Percentiles rank a stretch among this genome's conserved stretches.
Evolutionary conservation across 2,329 filamentous ascomycete species (phyloP).

Genomic region (Xenoacremonium recifei): DNA sequence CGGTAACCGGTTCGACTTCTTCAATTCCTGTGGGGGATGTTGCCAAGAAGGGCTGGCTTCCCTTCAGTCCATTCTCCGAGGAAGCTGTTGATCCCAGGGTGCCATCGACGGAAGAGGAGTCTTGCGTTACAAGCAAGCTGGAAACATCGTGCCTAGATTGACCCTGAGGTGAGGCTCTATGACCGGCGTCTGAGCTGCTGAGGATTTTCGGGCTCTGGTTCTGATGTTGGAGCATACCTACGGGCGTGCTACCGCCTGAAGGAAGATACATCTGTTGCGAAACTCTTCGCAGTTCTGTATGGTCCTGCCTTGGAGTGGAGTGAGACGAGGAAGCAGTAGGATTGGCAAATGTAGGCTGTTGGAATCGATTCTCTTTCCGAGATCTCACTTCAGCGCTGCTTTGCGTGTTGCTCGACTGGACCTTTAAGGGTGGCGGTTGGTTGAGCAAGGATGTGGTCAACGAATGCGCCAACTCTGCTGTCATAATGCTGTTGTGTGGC

Average conservation of each 20-base stretch:
- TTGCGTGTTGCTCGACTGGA: conserved; percentile 28
- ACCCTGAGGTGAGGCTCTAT: conserved; percentile 7
- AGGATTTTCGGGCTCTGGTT: conserved; percentile 12
- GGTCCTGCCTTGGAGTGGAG: conserved; percentile 15
- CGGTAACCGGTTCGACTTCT: conserved; percentile 47
- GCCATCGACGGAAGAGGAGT: conserved; percentile 7
- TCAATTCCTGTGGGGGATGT: conserved; percentile 43
- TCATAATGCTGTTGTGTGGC: conserved; percentile 14
- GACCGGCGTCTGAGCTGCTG: conserved; percentile 5
- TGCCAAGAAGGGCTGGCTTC: conserved; percentile 37
- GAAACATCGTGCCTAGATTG: conserved; percentile 5
- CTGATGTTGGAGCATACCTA: conserved; percentile 12
- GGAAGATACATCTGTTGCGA: conserved; percentile 38
- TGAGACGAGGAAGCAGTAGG: conserved; percentile 17
- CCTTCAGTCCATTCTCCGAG: conserved; percentile 41
- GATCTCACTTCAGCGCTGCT: conserved; percentile 40
- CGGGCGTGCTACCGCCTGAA: conserved; percentile 16
- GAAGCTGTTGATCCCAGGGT: conserved; percentile 10
- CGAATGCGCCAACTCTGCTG: conserved; percentile 39
- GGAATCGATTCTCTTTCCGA: conserved; percentile 41
- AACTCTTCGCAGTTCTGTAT: conserved; percentile 37
- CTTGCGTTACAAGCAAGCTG: conserved; percentile 6
- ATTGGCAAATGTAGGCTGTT: conserved; percentile 9
- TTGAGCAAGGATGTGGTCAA: conserved; percentile 49
- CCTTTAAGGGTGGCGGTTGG: conserved; percentile 40